Base-by-base conservation (phyloP, 208 protist genomes). In the Trypanosoma lewisi region DNA sequence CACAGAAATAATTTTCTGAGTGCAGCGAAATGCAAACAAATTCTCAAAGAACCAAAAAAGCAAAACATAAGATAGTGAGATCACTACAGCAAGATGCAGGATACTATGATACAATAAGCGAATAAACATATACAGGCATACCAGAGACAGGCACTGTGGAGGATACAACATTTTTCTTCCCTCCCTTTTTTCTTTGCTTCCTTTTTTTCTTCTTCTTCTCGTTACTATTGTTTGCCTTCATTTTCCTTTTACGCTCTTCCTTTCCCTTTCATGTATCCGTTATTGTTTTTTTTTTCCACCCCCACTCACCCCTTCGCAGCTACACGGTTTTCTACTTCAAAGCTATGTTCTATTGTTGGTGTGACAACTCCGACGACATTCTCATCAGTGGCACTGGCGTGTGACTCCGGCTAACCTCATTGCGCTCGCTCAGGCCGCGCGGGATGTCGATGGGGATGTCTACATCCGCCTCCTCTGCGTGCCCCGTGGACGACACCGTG, bases 161-260 rank as follows among this genome's bases (percentile, higher is more conserved):
- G n/a, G n/a, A 34, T 55, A 27, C 12, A n/a, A 34, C 4, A 5
- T 33, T 55, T 41, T 30, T 41, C 30, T 41, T 30, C 31, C 31
- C 4, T 42, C 25, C 31, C 31, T 23, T 41, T 51, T 30, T 51
- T 51, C 47, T 31, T 51, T 51, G 9, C 51, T 56, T 41, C 19
- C 1, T 37, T 41, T 56, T 21, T 47, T 12, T 31, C 54, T 33
- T 23, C 17, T 4, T 42, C 16, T 60, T 19, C 30, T 12, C 30
- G 2, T 60, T 25, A 47, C 47, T 60, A 27, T 6, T 44, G 2
- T 31, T 47, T 30, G 2, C 21, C 9, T 31, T 48, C 19, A 47
- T 14, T 60, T 7, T 7, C 2, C 11, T 14, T 39, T 39, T 39
- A 14, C 4, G 4, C 11, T 39, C 34, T 39, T 39, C 34, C 34